Conservation (phyloP, 148 eudicot genomes). For the Diospyros kaki region DNA sequence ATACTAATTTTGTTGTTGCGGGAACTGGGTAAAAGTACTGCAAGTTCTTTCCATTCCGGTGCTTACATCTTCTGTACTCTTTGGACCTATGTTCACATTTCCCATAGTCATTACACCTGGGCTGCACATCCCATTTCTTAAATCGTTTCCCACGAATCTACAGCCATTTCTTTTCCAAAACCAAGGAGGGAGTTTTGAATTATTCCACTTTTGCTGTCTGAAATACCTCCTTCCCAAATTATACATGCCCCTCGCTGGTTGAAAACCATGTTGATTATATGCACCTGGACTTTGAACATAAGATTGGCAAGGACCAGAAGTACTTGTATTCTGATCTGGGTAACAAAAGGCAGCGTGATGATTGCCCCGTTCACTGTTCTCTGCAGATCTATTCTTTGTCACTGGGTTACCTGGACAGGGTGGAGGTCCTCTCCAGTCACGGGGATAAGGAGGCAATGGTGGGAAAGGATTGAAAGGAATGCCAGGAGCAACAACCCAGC, state of each 20-base stretch:
- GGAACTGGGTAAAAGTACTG: constrained; percentile 33
- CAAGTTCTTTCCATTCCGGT: constrained; percentile 37
- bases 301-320: constrained; percentile 22
- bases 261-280: constrained; percentile 27
- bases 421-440: constrained; percentile 16
- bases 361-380: constrained; percentile 18
- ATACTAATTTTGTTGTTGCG: constrained; percentile 21
- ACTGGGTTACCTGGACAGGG: constrained; percentile 15
- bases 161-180: constrained; percentile 34
- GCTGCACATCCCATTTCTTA: constrained; percentile 32
- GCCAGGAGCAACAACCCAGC: constrained; percentile 73
- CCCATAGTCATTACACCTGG: constrained; percentile 25
- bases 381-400: constrained; percentile 8
- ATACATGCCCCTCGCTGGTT: constrained; percentile 23
- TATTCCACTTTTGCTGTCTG: constrained; percentile 56
- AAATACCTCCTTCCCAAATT: constrained; percentile 43
- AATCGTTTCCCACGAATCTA: constrained; percentile 40
- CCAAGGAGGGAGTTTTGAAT: constrained; percentile 50
- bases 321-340: constrained; percentile 31
- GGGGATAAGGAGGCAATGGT: constrained; percentile 67
- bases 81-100: constrained; percentile 29
- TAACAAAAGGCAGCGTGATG: constrained; percentile 1
- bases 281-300: constrained; percentile 14
- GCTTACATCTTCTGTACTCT: constrained; percentile 32
- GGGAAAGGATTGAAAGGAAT: constrained; percentile 80